A percentile compares a stretch with the other conserved stretches of the same genome.
Evolutionary conservation across 2,329 filamentous ascomycete species (phyloP).

Genomic region (Pyrenophora seminiperda): DNA sequence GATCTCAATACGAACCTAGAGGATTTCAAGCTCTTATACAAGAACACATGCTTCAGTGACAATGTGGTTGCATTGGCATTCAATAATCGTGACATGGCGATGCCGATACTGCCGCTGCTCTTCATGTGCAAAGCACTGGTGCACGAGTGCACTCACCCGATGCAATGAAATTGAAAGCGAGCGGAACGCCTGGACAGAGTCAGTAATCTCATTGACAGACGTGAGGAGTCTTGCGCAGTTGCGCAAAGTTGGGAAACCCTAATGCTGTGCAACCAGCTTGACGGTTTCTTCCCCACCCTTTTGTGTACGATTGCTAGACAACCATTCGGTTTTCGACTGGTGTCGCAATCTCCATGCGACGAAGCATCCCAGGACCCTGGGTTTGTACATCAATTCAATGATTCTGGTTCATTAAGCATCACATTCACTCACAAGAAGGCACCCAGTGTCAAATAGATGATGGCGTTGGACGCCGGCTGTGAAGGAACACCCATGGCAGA

Average conservation of each 20-base stretch:
- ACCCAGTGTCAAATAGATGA: constrained; percentile 81
- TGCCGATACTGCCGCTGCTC: constrained; percentile 68
- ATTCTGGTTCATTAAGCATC: constrained; percentile 1
- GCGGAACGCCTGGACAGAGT: constrained; percentile 67
- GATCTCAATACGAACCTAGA: constrained; percentile 51
- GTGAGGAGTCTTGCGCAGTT: not conserved
- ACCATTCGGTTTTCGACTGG: constrained; percentile 72
- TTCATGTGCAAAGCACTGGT: constrained; percentile 48
- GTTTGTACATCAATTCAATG: constrained; percentile 22
- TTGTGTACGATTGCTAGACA: constrained; percentile 80
- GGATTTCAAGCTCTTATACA: constrained; percentile 26
- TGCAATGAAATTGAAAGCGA: constrained; percentile 88
- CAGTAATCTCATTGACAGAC: constrained; percentile 4
- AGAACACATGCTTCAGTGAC: constrained; percentile 19
- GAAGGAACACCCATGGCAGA: constrained; percentile 74
- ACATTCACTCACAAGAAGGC: constrained; percentile 68
- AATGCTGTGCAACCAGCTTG: constrained; percentile 10
- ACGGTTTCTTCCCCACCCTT: constrained; percentile 63
- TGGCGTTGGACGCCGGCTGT: constrained; percentile 76
- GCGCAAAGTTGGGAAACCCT: constrained; percentile 7
- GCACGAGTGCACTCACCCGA: constrained; percentile 74
- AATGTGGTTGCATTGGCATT: constrained; percentile 7
- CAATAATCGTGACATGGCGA: constrained; percentile 16
- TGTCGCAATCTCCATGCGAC: constrained; percentile 62
- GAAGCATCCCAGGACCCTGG: constrained; percentile 66